phyloP scores from a whole-genome alignment of 305 asterid genomes.

The Fraxinus paxiana region DNA sequence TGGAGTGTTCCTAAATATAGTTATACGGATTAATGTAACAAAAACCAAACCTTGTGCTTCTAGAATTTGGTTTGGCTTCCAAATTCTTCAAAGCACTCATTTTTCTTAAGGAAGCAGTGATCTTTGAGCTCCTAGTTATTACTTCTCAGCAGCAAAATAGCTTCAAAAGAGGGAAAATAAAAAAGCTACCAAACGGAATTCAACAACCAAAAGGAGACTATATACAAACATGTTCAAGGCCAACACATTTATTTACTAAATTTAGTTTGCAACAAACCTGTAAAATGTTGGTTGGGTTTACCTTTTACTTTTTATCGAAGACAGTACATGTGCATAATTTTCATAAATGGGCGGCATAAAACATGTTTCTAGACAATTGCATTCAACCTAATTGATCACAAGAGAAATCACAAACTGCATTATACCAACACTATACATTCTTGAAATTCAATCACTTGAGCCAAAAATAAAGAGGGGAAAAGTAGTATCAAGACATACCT shows the following conservation, averaged over 20 bases:
- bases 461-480: background rate
- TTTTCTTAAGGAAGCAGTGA: conserved; percentile 27
- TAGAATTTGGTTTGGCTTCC: background rate
- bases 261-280: background rate
- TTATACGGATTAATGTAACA: background rate
- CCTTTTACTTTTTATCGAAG: background rate
- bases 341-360: background rate
- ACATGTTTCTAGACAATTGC: background rate
- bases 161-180: conserved; percentile 21
- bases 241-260: background rate
- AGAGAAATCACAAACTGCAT: background rate
- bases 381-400: background rate
- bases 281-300: background rate
- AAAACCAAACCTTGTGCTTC: background rate
- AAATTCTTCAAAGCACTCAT: background rate
- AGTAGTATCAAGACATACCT: conserved; percentile 10
- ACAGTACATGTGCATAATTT: background rate
- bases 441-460: conserved; percentile 3
- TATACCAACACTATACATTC: conserved; percentile 2
- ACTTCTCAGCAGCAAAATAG: conserved; percentile 19
- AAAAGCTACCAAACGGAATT: conserved; percentile 32
- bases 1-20: background rate
- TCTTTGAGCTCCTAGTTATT: background rate
- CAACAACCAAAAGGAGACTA: background rate
- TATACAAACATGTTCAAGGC: background rate